phyloP scores from a whole-genome alignment of 176 grass and related monocot species.

The Oryza officinalis region DNA sequence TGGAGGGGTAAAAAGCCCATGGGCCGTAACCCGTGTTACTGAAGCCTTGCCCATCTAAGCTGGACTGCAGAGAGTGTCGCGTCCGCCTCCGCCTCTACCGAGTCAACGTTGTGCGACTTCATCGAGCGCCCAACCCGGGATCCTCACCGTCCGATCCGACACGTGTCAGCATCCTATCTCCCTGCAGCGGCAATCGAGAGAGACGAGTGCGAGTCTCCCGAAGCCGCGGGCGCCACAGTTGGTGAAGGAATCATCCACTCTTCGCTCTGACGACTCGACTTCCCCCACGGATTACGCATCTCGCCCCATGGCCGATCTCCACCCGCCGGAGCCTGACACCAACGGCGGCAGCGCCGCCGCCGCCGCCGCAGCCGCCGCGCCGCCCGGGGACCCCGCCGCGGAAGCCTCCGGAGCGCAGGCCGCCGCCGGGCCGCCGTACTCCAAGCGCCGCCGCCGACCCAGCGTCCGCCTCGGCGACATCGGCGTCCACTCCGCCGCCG shows the following conservation, averaged over 20 bases:
- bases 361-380: neutral
- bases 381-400: neutral
- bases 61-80: neutral
- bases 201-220: neutral
- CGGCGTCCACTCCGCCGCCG: conserved; percentile 47
- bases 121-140: conserved; percentile 22
- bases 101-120: conserved; percentile 34
- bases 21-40: neutral
- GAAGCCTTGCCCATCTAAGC: neutral
- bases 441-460: conserved; percentile 90
- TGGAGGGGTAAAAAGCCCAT: neutral
- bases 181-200: neutral
- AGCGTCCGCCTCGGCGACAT: conserved; percentile 94
- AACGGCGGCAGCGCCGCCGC: conserved; percentile 17
- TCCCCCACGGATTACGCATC: conserved; percentile 55
- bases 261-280: neutral
- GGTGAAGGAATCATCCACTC: neutral
- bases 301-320: conserved; percentile 63
- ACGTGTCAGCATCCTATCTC: conserved; percentile 23
- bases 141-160: neutral
- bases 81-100: neutral
- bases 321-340: conserved; percentile 42
- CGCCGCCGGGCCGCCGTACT: conserved; percentile 32
- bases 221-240: neutral
- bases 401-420: neutral